Evolutionary conservation across 257 asterid genomes (phyloP), one percentile per base, ranked within the genome.

Genomic region (Vinca minor): DNA sequence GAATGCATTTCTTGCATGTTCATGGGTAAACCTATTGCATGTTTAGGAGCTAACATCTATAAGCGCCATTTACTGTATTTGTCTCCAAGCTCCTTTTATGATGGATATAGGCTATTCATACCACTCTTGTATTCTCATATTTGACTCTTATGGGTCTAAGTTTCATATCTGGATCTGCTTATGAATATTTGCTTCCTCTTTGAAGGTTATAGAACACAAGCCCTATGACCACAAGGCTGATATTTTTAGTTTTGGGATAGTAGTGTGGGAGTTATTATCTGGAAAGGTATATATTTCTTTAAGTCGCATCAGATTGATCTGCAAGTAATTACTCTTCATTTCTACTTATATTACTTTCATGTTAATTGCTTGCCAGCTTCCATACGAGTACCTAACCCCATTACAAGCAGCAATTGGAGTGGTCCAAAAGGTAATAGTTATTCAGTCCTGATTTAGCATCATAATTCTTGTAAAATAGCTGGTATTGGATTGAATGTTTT

Each of bases 361-460:
- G 25, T 36, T 2, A 11, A 67, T 65, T 54, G 25, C 63, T 71
- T 58, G 46, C 66, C 93, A 92, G 98, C 85, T 92, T 62, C 98
- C 98, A 9, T 88, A 92, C n/a, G 98, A 87, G 74, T 88, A 85
- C 79, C 77, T 88, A 55, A 92, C 98, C 60, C 98, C 98, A 42
- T 69, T 92, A 72, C 98, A 92, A 84, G 98, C 96, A 17, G 98
- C 98, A 39, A 90, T 92, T 47, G 98, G 98, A 42, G 98, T 92
- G 68, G 98, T 92, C 76, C 98, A 88, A 73, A 88, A 88, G 89
- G 98, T 92, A 81, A 21, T 13, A 42, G 18, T 62, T 65, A 67
- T 70, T 28, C 42, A 64, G 31, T 59, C 39, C 50, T 28, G 4
- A 1, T 11, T 11, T 11, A 42, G 47, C 2, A 5, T 13, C 47